Conservation (phyloP, 768 basidiomycete genomes). For the Boletus reticulatus region DNA sequence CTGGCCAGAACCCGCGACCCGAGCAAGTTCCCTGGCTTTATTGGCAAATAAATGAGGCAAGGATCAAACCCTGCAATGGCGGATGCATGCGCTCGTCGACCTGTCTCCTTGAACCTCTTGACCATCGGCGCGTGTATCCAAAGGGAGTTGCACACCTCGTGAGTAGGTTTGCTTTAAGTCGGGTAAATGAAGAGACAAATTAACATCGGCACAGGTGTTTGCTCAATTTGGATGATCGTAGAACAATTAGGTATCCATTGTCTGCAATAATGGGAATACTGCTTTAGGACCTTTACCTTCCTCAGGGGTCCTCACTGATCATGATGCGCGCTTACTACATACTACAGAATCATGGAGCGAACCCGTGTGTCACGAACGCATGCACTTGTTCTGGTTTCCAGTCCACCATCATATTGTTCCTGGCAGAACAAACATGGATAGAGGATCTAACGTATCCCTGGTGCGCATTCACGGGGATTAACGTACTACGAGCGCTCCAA, state of each 20-base stretch:
- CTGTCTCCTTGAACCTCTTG: no score
- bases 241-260: neutral
- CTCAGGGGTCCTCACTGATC: neutral
- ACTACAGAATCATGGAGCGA: neutral
- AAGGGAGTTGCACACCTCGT: neutral
- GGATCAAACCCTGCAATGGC: neutral
- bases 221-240: neutral
- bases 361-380: neutral
- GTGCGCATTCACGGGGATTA: neutral
- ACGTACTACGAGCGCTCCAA: neutral
- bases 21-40: neutral
- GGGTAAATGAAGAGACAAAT: neutral
- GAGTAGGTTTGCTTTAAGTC: neutral
- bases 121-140: no score
- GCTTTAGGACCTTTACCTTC: neutral
- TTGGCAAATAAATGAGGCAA: neutral
- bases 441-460: neutral
- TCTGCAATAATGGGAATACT: neutral
- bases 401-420: neutral
- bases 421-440: neutral
- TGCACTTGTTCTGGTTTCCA: neutral
- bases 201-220: neutral
- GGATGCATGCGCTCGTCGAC: neutral
- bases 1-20: neutral
- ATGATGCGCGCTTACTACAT: neutral